Percentiles rank a stretch among this genome's conserved stretches.
phyloP scores from a whole-genome alignment of 208 protist genomes.

The Trichomonas tenax region DNA sequence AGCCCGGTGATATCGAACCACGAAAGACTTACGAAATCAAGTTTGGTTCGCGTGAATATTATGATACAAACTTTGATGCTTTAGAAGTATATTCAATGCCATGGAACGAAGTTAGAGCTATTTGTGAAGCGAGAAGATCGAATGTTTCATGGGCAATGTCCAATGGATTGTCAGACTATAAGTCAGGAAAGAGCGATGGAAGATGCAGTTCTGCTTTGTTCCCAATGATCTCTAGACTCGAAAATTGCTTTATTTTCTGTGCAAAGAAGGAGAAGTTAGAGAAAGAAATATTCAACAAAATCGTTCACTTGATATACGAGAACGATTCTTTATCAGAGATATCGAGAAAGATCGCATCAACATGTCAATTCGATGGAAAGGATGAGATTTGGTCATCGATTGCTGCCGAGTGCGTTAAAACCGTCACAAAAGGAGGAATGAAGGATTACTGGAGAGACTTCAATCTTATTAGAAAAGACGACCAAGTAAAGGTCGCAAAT shows the following conservation, averaged over 20 bases:
- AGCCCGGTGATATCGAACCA: neutral
- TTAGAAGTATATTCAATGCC: neutral
- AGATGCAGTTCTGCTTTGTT: neutral
- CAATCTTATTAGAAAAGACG: neutral
- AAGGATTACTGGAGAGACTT: neutral
- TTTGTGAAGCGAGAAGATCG: neutral
- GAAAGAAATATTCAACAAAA: neutral
- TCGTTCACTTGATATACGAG: neutral
- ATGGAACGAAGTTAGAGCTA: neutral
- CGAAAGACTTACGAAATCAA: neutral
- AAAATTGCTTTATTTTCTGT: neutral
- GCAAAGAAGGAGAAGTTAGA: neutral
- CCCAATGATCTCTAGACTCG: neutral
- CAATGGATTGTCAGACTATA: neutral
- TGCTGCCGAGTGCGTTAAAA: neutral
- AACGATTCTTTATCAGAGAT: neutral
- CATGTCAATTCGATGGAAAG: neutral
- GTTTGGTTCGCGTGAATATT: neutral
- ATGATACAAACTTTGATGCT: neutral
- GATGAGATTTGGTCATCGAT: neutral
- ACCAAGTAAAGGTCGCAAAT: neutral
- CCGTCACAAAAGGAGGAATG: neutral
- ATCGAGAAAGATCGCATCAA: neutral
- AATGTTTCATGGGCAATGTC: neutral
- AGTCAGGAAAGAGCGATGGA: neutral